Percentiles rank a stretch among this genome's conserved stretches.
These are phyloP conservation scores for Venturia carpophila DNA, from an alignment of 2,329 filamentous ascomycete genomes.

Conservation along the genomic window DNA sequence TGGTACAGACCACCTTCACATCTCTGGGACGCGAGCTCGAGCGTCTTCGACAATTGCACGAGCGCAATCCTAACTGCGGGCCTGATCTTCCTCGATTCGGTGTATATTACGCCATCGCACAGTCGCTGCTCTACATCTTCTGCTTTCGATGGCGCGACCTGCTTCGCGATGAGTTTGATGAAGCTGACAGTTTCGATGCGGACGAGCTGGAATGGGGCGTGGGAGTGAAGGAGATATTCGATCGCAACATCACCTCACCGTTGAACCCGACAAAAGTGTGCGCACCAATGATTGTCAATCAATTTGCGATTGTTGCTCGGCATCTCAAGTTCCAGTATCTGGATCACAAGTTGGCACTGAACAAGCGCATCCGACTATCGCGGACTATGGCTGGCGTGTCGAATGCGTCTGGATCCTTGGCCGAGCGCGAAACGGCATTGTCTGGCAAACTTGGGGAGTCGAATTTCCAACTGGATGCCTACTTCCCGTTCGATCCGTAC, in stretches of 20 bases:
- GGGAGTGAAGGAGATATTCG: conserved; percentile 62
- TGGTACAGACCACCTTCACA: conserved; percentile 75
- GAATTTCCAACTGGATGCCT: conserved; percentile 80
- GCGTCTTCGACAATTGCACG: conserved; percentile 62
- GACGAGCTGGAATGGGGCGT: conserved; percentile 64
- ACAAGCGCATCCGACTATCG: conserved; percentile 79
- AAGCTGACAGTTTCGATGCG: conserved; percentile 28
- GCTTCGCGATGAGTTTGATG: conserved; percentile 41
- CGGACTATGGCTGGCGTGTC: conserved; percentile 56
- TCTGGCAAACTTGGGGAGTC: conserved; percentile 58
- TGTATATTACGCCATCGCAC: conserved; percentile 79
- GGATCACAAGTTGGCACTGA: conserved; percentile 78
- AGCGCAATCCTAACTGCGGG: conserved; percentile 57
- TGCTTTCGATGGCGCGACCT: conserved; percentile 97
- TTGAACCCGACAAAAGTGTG: conserved; percentile 95
- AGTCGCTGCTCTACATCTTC: conserved; percentile 88
- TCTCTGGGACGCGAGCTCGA: conserved; percentile 73
- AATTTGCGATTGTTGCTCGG: conserved; percentile 82
- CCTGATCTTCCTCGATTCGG: conserved; percentile 79
- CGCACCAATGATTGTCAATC: conserved; percentile 78
- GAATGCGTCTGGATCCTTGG: conserved; percentile 29
- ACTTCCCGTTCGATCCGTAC: conserved; percentile 97
- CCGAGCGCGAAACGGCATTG: conserved; percentile 48
- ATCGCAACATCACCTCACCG: conserved; percentile 66
- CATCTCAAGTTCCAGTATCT: conserved; percentile 86